phyloP scores from a whole-genome alignment of 768 basidiomycete genomes.

The Grammothele lineata region DNA sequence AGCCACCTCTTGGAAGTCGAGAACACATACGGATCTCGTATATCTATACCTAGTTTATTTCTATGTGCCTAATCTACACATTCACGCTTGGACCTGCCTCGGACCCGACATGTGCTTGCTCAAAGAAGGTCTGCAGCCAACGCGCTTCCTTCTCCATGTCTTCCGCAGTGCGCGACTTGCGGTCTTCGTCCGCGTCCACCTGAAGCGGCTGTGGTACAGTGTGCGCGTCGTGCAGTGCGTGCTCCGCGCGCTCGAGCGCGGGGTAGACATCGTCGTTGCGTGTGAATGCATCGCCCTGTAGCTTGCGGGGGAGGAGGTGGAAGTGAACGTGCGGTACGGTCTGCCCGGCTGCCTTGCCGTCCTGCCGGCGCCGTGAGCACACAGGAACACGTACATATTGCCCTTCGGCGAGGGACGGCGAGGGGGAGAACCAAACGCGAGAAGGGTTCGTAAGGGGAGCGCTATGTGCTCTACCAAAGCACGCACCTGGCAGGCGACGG shows the following conservation, averaged over 20 bases:
- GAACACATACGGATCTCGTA: too few species aligned
- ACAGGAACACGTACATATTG: constrained; percentile 2
- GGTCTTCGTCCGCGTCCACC: constrained; percentile 42
- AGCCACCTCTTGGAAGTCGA: too few species aligned
- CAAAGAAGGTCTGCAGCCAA: constrained; percentile 45
- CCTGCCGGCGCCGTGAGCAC: constrained; percentile 47
- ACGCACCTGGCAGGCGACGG: constrained; percentile 77
- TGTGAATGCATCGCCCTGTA: constrained; percentile 62
- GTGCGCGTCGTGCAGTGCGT: constrained; percentile 36
- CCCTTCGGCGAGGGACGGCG: background rate
- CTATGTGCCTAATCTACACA: too few species aligned
- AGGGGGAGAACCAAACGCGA: constrained; percentile 2
- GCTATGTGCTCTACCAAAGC: too few species aligned
- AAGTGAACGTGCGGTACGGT: constrained; percentile 95
- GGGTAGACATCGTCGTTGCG: constrained; percentile 76
- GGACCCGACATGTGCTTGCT: too few species aligned
- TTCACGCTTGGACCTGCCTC: too few species aligned
- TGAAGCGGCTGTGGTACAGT: constrained; percentile 23
- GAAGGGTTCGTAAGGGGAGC: too few species aligned
- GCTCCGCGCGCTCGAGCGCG: constrained; percentile 65
- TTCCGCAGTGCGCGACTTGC: constrained; percentile 39
- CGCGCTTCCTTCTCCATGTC: constrained; percentile 55
- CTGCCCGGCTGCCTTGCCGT: constrained; percentile 84
- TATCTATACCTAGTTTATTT: too few species aligned
- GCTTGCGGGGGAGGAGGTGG: constrained; percentile 83